Conservation (phyloP, 106 monocot species). For the Acorus gramineus region DNA sequence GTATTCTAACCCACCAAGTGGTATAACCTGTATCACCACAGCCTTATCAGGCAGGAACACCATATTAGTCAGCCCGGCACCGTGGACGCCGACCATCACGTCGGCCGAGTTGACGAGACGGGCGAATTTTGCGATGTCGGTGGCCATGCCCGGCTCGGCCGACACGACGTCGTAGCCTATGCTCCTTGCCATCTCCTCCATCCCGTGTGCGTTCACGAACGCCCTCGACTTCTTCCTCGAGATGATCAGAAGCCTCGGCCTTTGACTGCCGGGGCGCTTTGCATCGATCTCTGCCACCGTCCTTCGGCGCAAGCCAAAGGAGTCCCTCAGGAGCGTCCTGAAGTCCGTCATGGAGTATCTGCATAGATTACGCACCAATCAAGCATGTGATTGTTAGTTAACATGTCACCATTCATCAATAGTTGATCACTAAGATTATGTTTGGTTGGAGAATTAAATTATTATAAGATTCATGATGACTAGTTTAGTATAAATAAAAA, state of each 20-base stretch:
- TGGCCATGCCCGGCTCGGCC: conserved; percentile 24
- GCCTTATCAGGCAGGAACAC: conserved; percentile 57
- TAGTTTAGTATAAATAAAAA: no score
- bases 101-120: conserved; percentile 69
- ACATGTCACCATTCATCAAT: no score
- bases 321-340: conserved; percentile 23
- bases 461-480: no score
- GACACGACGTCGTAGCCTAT: conserved; percentile 51
- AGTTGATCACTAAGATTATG: no score
- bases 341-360: conserved; percentile 36
- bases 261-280: background rate
- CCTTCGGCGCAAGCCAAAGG: conserved; percentile 32
- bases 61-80: conserved; percentile 75
- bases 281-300: background rate
- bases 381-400: no score
- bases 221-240: conserved; percentile 36
- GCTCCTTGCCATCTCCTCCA: conserved; percentile 44
- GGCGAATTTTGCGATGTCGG: conserved; percentile 41
- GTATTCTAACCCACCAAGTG: conserved; percentile 44
- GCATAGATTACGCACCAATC: no score
- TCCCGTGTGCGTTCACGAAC: conserved; percentile 34
- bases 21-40: conserved; percentile 57
- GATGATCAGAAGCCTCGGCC: conserved; percentile 53
- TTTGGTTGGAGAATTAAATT: no score
- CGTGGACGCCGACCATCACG: conserved; percentile 66